A percentile compares a stretch with the other conserved stretches of the same genome.
These are phyloP conservation scores for Nigrospora oryzae DNA, from an alignment of 2,329 filamentous ascomycete genomes.

Conservation along the genomic window DNA sequence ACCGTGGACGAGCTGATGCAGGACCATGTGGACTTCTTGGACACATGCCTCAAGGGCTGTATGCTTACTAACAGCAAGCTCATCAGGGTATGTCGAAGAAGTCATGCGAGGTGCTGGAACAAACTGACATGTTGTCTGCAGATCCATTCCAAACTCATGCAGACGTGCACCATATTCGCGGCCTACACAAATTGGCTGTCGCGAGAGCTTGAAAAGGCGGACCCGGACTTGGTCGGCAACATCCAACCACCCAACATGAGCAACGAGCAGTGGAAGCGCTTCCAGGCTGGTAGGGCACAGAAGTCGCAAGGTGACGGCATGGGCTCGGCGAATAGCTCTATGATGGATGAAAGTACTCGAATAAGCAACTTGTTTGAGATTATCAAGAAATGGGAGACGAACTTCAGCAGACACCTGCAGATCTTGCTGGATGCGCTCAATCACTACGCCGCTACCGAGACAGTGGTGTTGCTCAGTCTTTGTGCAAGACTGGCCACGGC, in stretches of 20 bases:
- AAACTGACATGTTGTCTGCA: constrained; percentile 23
- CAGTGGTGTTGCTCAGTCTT: constrained; percentile 82
- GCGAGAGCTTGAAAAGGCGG: constrained; percentile 73
- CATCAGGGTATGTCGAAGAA: constrained; percentile 56
- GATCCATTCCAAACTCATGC: constrained; percentile 97
- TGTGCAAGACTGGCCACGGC: constrained; percentile 77
- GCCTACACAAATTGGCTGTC: constrained; percentile 82
- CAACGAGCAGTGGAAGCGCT: constrained; percentile 50
- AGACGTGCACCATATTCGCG: constrained; percentile 90
- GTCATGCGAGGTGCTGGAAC: not conserved
- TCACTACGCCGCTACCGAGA: constrained; percentile 95
- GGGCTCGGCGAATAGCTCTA: constrained; percentile 25
- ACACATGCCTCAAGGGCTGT: constrained; percentile 96
- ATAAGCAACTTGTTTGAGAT: constrained; percentile 78
- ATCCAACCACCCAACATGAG: constrained; percentile 52
- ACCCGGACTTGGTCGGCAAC: constrained; percentile 62
- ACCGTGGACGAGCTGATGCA: constrained; percentile 99
- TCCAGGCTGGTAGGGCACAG: constrained; percentile 39
- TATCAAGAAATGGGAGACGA: constrained; percentile 83
- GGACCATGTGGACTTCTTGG: constrained; percentile 95
- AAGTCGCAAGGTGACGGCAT: constrained; percentile 21
- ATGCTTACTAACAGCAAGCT: constrained; percentile 98
- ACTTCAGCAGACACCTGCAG: constrained; percentile 86
- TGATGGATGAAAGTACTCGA: constrained; percentile 34
- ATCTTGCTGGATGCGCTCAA: constrained; percentile 92